Percentiles rank a stretch among this genome's conserved stretches.
Conservation (phyloP, 352 stramenopile species). For the Globisporangium solare region DNA sequence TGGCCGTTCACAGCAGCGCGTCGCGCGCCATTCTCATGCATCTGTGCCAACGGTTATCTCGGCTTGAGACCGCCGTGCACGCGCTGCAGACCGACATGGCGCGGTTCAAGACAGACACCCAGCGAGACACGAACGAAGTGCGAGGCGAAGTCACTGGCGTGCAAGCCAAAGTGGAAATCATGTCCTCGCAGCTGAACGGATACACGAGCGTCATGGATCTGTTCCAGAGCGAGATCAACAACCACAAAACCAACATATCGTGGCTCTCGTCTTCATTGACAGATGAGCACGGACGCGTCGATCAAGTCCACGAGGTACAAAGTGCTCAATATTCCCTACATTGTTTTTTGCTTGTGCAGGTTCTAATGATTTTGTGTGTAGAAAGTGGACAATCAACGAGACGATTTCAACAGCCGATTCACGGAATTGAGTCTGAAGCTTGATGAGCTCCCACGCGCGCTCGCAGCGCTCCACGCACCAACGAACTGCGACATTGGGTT, state of each 20-base stretch:
- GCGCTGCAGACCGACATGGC: conserved; percentile 40
- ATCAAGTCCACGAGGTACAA: conserved; percentile 45
- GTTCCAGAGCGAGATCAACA: conserved; percentile 65
- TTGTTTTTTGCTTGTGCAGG: not conserved
- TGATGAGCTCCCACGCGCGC: conserved; percentile 45
- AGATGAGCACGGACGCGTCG: conserved; percentile 39
- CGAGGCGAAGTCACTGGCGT: conserved; percentile 44
- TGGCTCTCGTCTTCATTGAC: conserved; percentile 45
- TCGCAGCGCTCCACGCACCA: conserved; percentile 41
- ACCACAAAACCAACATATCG: conserved; percentile 37
- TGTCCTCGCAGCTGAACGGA: conserved; percentile 50
- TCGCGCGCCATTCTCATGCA: conserved; percentile 61
- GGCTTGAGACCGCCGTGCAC: conserved; percentile 40
- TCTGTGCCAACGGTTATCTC: conserved; percentile 50
- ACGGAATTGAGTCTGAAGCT: conserved; percentile 60
- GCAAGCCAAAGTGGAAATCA: conserved; percentile 34
- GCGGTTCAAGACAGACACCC: conserved; percentile 30
- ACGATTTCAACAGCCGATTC: conserved; percentile 59
- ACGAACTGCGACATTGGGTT: conserved; percentile 22
- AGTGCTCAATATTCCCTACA: not conserved
- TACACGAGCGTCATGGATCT: conserved; percentile 55
- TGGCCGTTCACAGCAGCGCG: conserved; percentile 43
- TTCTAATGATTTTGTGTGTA: conserved; percentile 11
- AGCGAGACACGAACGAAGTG: conserved; percentile 36
- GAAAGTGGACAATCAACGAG: conserved; percentile 68